Evolutionary conservation across 768 basidiomycete species (phyloP).

Genomic region (Coprinellus aureogranulatus): DNA sequence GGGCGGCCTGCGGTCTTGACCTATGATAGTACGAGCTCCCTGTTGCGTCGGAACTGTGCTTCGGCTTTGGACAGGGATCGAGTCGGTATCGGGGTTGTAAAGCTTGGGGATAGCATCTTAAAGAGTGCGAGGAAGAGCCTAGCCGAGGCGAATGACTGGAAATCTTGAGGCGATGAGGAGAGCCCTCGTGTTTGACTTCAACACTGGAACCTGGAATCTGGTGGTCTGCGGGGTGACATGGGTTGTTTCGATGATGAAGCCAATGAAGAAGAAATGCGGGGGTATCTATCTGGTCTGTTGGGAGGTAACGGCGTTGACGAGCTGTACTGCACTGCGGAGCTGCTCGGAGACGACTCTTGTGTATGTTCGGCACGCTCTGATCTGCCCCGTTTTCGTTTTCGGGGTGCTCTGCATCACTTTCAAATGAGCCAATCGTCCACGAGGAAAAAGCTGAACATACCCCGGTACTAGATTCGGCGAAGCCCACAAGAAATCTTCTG

Average conservation of each 20-base stretch:
- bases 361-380: slow-evolving; percentile 33
- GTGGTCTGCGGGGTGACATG: slow-evolving; percentile 35
- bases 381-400: slow-evolving; percentile 49
- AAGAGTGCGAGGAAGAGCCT: slow-evolving; percentile 30
- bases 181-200: slow-evolving; percentile 70
- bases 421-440: neutral
- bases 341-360: slow-evolving; percentile 20
- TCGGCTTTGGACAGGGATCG: slow-evolving; percentile 60
- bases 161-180: slow-evolving; percentile 68
- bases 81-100: slow-evolving; percentile 72
- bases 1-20: slow-evolving; percentile 17
- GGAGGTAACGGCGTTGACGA: slow-evolving; percentile 13
- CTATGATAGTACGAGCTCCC: slow-evolving; percentile 45
- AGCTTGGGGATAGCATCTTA: slow-evolving; percentile 46
- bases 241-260: slow-evolving; percentile 24
- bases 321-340: slow-evolving; percentile 25
- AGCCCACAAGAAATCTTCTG: slow-evolving; percentile 61
- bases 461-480: slow-evolving; percentile 58
- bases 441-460: slow-evolving; percentile 31
- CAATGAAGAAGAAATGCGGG: slow-evolving; percentile 20
- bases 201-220: slow-evolving; percentile 32
- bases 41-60: slow-evolving; percentile 58
- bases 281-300: slow-evolving; percentile 29
- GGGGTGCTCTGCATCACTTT: slow-evolving; percentile 12
- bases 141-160: slow-evolving; percentile 45